Base-by-base conservation (phyloP, 495 filamentous ascomycete species). In the Xylaria scruposa region DNA sequence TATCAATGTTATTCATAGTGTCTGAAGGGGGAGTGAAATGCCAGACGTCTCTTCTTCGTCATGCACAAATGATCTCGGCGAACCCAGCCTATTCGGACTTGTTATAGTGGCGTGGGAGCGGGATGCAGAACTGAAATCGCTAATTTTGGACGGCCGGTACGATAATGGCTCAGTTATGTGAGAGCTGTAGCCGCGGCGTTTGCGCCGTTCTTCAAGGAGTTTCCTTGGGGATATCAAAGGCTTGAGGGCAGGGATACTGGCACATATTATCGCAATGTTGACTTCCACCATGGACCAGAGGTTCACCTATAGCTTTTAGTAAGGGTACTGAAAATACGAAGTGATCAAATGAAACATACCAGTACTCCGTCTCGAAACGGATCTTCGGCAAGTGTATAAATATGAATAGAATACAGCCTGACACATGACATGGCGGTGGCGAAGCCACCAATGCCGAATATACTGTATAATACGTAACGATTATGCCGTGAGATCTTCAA, bases 391-490 rank as follows among this genome's bases (percentile, higher is more conserved):
- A 62, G 31, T 7, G 80, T 82, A 64, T 80, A 81, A 7, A 84
- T 72, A 66, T 76, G 72, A 40, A 85, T 82, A 8, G 81, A 78
- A 61, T 88, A 82, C 8, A 87, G 74, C 6, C 85, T 83, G 24
- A 85, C 80, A 36, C 84, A 83, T 44, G 82, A 79, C 56, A 80
- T 80, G 24, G 82, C 78, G 51, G 77, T 76, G 59, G 81, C 80
- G 40, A 88, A 85, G 0, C 76, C 78, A 26, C 88, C 88, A 9
- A 87, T 73, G 19, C 85, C 79, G 58, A 89, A 87, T 46, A 90
- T 77, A 58, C 78, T 64, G 42, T 85, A 81, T 7, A 89, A 80
- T 19, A 82, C 84, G 8, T 76, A 79, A 0, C 70, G 70, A n/a
- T 79, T 85, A 47, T 85, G 81, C 63, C 84, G 79, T 10, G 76